Conservation (phyloP, 164 flowering plant species). For the Euptelea pleiosperma region DNA sequence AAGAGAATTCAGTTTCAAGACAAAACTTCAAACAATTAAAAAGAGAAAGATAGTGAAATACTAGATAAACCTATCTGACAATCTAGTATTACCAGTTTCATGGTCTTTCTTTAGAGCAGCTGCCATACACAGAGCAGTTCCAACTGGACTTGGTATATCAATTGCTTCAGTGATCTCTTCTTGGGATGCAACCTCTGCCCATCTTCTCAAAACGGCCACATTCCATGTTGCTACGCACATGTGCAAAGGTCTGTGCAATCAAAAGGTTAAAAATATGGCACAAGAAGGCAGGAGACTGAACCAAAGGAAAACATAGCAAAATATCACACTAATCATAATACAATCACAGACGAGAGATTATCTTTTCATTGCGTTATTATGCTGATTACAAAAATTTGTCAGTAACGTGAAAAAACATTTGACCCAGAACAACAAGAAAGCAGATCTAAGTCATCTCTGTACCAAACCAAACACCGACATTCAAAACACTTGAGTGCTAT, state of each 20-base stretch:
- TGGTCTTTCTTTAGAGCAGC: constrained; percentile 91
- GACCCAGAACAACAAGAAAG: too few species aligned
- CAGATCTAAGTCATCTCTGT: too few species aligned
- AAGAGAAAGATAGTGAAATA: too few species aligned
- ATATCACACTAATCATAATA: too few species aligned
- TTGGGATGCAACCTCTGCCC: constrained; percentile 82
- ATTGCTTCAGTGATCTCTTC: constrained; percentile 78
- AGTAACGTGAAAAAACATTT: too few species aligned
- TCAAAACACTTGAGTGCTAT: too few species aligned
- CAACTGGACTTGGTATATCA: constrained; percentile 73
- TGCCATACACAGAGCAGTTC: constrained; percentile 95
- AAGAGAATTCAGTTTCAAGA: too few species aligned
- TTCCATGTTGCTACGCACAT: constrained; percentile 84
- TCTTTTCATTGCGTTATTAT: too few species aligned
- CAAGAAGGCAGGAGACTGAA: not conserved
- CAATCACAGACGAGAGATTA: too few species aligned
- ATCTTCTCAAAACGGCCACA: constrained; percentile 80
- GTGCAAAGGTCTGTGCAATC: constrained; percentile 79
- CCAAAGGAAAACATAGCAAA: not conserved
- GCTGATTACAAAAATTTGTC: too few species aligned
- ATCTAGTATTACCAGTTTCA: constrained; percentile 62
- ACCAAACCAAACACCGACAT: too few species aligned
- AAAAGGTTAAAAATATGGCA: not conserved
- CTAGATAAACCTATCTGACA: not conserved
- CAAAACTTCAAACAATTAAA: too few species aligned